Conservation (phyloP, 352 stramenopile species). For the Aphanomyces euteiches region DNA sequence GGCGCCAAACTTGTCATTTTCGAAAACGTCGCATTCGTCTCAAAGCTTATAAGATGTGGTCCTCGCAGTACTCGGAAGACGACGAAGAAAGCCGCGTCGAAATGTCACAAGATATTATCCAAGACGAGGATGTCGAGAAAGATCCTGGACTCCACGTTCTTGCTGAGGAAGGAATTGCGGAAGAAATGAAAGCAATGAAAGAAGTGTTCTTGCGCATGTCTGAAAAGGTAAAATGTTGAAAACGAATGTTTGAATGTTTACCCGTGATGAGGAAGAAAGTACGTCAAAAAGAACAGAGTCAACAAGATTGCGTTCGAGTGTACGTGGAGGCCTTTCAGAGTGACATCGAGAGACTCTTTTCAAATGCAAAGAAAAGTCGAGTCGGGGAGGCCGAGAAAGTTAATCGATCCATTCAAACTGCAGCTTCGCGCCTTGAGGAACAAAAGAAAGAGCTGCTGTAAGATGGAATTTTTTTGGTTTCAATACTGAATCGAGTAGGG, state of each 20-base stretch:
- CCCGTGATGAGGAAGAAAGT: slow-evolving; percentile 31
- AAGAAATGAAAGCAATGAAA: slow-evolving; percentile 38
- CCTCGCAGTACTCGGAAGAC: slow-evolving; percentile 15
- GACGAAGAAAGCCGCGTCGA: neutral
- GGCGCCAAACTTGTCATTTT: neutral
- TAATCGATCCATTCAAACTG: slow-evolving; percentile 6
- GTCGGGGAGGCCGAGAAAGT: slow-evolving; percentile 10
- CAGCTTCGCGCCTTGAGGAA: neutral
- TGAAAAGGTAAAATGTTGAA: slow-evolving; percentile 31
- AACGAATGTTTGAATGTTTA: neutral
- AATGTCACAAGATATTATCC: neutral
- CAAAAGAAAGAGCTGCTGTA: slow-evolving; percentile 21
- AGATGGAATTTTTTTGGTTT: neutral
- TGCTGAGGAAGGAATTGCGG: slow-evolving; percentile 29
- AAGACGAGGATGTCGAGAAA: slow-evolving; percentile 1
- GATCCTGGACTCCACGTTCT: slow-evolving; percentile 17
- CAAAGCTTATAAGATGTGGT: slow-evolving; percentile 12
- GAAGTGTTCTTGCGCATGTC: slow-evolving; percentile 37
- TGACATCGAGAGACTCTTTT: slow-evolving; percentile 32
- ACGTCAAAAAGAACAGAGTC: slow-evolving; percentile 33
- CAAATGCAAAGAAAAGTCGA: slow-evolving; percentile 9
- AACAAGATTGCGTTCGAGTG: slow-evolving; percentile 34
- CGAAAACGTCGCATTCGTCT: too few species aligned
- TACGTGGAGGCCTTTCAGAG: slow-evolving; percentile 34
- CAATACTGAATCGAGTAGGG: neutral